Evolutionary conservation across 345 rosid genomes (phyloP).

Genomic region (Salix dunnii): DNA sequence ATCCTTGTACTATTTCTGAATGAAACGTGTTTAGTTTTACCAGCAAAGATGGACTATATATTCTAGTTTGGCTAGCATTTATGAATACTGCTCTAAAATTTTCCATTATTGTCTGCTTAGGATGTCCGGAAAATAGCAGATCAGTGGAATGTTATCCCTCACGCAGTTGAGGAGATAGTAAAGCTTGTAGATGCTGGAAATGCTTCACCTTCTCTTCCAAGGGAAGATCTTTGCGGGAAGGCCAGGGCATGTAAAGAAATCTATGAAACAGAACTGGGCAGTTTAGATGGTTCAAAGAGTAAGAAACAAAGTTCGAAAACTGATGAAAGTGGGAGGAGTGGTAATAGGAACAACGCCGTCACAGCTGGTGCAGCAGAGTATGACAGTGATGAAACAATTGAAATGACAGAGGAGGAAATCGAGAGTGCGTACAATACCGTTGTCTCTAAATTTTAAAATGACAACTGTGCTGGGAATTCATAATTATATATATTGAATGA

Average conservation of each 20-base stretch:
- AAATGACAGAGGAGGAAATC: conserved; percentile 91
- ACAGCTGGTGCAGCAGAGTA: conserved; percentile 33
- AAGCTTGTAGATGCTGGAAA: conserved; percentile 38
- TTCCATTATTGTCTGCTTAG: conserved; percentile 28
- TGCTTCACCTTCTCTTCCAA: conserved; percentile 30
- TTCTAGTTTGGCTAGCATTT: not conserved
- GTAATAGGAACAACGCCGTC: conserved; percentile 11
- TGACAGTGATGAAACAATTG: conserved; percentile 81
- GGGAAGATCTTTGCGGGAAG: conserved; percentile 47
- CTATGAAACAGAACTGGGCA: conserved; percentile 52
- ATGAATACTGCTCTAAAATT: not conserved
- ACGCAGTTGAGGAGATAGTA: conserved; percentile 67
- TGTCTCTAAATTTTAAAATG: conserved; percentile 25
- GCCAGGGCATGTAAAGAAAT: conserved; percentile 56
- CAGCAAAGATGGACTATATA: not conserved
- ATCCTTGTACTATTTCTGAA: not conserved
- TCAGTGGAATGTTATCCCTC: conserved; percentile 88
- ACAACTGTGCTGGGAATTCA: not conserved
- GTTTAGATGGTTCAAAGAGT: conserved; percentile 6
- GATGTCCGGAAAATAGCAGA: conserved; percentile 47
- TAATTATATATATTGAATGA: no score
- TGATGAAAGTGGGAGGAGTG: conserved; percentile 9
- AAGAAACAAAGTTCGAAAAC: conserved; percentile 27
- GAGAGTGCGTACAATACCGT: conserved; percentile 48
- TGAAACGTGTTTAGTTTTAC: not conserved